Evolutionary conservation across 2,329 filamentous ascomycete species (phyloP), one percentile per base, ranked within the genome.

Genomic region (Chlorencoelia australis): DNA sequence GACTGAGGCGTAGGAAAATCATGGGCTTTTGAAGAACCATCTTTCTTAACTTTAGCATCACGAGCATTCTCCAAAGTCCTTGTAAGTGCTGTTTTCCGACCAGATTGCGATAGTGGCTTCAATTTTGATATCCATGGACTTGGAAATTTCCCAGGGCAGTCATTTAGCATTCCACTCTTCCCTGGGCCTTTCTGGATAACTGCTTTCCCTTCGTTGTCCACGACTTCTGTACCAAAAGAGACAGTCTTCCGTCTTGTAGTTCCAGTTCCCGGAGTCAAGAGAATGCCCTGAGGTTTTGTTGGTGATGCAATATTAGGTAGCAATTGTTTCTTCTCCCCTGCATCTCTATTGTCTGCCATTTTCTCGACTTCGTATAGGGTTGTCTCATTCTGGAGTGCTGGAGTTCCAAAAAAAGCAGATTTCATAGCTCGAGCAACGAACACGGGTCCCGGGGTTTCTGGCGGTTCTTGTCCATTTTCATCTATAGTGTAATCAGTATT

Each of bases 381-480:
- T 39, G 61, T 58, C 31, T 63, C 55, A 30, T 54, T 53, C n/a
- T 34, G 40, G 10, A 53, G 53, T n/a, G 51, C 53, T 33, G 74
- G 71, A 3, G 72, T 74, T 26, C 76, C 76, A 48, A 79, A 80
- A 30, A 81, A 57, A 17, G 73, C 75, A 47, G 68, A 75, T 48
- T 73, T 78, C 51, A 81, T 63, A 5, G 76, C 76, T 41, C 76
- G 68, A 24, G 75, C 75, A 2, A 75, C 76, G 52, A 81, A 81
- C 0, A 80, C 69, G 2, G 76, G 75, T 0, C 73, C 76, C 5
- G 76, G 76, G 11, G 76, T 81, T 47, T 80, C 75, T 25, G 75
- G 75, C 20, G 64, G 63, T 11, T 80, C 75, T 19, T 50, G 43
- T 7, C 30, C 14, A 16, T 44, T 32, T 17, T 41, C 41, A 44